Percentiles rank a stretch among this genome's conserved stretches.
Conservation (phyloP, 129 eudicot genomes). For the Sambucus nigra region DNA sequence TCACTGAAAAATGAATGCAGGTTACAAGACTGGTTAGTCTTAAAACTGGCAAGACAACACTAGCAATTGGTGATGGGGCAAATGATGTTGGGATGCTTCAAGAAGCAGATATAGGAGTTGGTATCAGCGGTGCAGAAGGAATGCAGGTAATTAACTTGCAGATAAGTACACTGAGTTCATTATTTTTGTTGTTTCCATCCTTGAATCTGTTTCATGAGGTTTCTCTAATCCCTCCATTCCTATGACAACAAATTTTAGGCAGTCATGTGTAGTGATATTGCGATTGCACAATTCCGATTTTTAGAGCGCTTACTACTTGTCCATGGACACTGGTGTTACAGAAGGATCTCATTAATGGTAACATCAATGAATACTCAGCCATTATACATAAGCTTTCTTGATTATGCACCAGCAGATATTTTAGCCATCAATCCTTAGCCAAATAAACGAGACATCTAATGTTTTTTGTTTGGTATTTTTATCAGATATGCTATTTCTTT, state of each 20-base stretch:
- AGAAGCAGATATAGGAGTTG: conserved; percentile 70
- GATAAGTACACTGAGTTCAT: no score
- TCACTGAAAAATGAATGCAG: conserved; percentile 13
- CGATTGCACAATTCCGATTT: conserved; percentile 72
- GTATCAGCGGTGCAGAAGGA: conserved; percentile 70
- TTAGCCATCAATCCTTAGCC: no score
- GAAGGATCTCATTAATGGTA: conserved; percentile 78
- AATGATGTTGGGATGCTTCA: conserved; percentile 79
- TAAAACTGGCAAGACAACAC: conserved; percentile 54
- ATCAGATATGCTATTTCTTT: conserved; percentile 71
- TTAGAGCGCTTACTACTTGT: conserved; percentile 70
- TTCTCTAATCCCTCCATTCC: neutral
- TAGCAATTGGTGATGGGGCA: conserved; percentile 74
- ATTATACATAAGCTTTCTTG: no score
- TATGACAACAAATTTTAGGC: conserved; percentile 37
- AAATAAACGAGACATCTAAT: no score
- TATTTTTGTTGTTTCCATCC: no score
- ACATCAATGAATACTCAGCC: neutral
- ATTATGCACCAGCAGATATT: no score
- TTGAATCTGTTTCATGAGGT: neutral
- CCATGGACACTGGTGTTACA: conserved; percentile 86
- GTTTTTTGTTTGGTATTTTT: neutral
- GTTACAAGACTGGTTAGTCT: conserved; percentile 54
- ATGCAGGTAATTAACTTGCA: conserved; percentile 39
- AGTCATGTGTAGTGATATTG: conserved; percentile 73